A percentile compares a stretch with the other conserved stretches of the same genome.
Conservation (phyloP, 2,329 filamentous ascomycete species). For the Verticillium nubilum region DNA sequence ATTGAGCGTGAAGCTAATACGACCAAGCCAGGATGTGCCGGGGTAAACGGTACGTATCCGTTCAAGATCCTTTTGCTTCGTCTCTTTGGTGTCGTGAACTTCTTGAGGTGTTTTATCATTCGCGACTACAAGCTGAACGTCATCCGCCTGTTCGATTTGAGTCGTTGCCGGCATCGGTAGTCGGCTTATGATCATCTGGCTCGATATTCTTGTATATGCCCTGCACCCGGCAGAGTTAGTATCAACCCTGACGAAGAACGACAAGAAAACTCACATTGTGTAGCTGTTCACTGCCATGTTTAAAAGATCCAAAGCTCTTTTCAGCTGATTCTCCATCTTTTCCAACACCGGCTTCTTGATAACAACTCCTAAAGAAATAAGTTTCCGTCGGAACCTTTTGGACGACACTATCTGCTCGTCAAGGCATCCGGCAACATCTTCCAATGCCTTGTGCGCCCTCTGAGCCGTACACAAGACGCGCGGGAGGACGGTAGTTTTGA, state of each 20-base stretch:
- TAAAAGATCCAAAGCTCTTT: constrained; percentile 10
- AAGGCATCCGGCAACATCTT: constrained; percentile 8
- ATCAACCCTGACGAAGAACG: not conserved
- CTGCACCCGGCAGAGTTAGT: not conserved
- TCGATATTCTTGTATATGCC: not conserved
- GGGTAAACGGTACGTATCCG: not conserved
- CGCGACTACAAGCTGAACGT: not conserved
- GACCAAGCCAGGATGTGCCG: not conserved
- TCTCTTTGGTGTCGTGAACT: not conserved
- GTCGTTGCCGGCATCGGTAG: not conserved
- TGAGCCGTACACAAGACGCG: not conserved
- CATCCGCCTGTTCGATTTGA: not conserved
- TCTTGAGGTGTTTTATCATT: not conserved
- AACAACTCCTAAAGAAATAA: constrained; percentile 11
- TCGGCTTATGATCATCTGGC: not conserved
- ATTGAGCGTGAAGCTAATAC: not conserved
- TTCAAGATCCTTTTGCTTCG: not conserved
- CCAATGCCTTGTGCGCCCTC: constrained; percentile 7
- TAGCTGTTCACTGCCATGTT: constrained; percentile 12
- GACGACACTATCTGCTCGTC: constrained; percentile 6
- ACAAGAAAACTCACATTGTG: constrained; percentile 11
- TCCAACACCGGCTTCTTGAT: constrained; percentile 15
- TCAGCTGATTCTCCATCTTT: constrained; percentile 11
- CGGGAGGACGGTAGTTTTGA: not conserved
- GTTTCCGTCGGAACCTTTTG: constrained; percentile 13